Evolutionary conservation across 2,329 filamentous ascomycete species (phyloP), one percentile per base, ranked within the genome.

Genomic region (Sphaceloma murrayae): DNA sequence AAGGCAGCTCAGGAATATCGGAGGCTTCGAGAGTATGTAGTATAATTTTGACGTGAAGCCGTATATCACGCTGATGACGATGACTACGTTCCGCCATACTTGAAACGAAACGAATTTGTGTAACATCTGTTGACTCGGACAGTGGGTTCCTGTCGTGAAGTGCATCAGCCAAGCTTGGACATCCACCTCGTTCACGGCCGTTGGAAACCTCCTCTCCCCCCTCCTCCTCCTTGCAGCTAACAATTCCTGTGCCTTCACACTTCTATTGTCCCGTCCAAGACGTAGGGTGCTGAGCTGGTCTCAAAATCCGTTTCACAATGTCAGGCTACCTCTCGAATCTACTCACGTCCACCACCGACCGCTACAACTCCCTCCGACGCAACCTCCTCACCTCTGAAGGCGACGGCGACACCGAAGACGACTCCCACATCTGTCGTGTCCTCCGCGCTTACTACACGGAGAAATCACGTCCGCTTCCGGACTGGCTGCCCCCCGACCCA

Each of bases 391-490:
- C 84, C 26, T 64, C 64, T 59, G 69, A 72, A 58, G 63, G 64
- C 46, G 69, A 73, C 58, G 69, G 69, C 56, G 69, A 73, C 58
- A 71, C 68, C 43, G 68, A 93, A 65, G 88, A 96, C 67, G 86
- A 94, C 67, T 93, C 87, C 2, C 87, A 96, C 68, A 83, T 96
- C 57, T 93, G 85, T 65, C 85, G 91, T 56, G 87, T 94, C 26
- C 77, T 98, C 18, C 83, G 91, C 56, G 82, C 79, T 55, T 94
- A 96, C 73, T 96, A 98, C 71, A 77, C 72, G 42, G 88, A 96
- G 62, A 91, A 93, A 59, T 84, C 82, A 53, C 79, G 80, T 16
- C 72, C 78, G 1, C 83, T 88, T 51, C 91, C 91, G 1, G 66
- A 71, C 54, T 96, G 91, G 89, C 79, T 96, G 5, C 86, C 88